phyloP scores from a whole-genome alignment of 2,329 filamentous ascomycete genomes.

The Cladosporium sp. region DNA sequence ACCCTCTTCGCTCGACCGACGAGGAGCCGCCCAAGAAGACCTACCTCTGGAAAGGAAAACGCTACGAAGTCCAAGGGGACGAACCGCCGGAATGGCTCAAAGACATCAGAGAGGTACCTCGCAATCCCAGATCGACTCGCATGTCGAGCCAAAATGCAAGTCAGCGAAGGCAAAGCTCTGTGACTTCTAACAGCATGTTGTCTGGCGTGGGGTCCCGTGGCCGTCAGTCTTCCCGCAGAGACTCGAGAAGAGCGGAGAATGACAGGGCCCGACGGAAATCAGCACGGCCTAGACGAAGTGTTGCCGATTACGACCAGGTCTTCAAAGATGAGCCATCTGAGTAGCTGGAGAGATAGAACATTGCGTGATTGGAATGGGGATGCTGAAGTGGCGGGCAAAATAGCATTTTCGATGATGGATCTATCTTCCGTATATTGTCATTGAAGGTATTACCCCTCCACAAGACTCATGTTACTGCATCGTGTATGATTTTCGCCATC shows the following conservation, averaged over 20 bases:
- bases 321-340: too few relatives aligned
- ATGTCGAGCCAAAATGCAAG: neutral
- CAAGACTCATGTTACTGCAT: too few relatives aligned
- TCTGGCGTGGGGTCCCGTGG: neutral
- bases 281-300: neutral
- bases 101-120: slow-evolving; percentile 1
- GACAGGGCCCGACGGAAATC: neutral
- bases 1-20: neutral
- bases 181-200: neutral
- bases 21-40: neutral
- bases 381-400: too few relatives aligned
- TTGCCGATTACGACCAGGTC: neutral
- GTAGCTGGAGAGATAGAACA: too few relatives aligned
- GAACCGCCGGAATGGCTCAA: slow-evolving; percentile 6
- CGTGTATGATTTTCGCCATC: too few relatives aligned
- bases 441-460: too few relatives aligned
- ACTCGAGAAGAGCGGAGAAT: neutral
- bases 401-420: too few relatives aligned
- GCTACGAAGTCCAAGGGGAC: slow-evolving; percentile 8
- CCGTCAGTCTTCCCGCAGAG: neutral
- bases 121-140: neutral
- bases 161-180: neutral
- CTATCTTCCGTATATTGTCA: too few relatives aligned
- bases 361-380: too few relatives aligned
- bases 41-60: slow-evolving; percentile 3